A percentile compares a stretch with the other conserved stretches of the same genome.
phyloP scores from a whole-genome alignment of 2,329 filamentous ascomycete genomes.

The Aspergillus calidoustus region DNA sequence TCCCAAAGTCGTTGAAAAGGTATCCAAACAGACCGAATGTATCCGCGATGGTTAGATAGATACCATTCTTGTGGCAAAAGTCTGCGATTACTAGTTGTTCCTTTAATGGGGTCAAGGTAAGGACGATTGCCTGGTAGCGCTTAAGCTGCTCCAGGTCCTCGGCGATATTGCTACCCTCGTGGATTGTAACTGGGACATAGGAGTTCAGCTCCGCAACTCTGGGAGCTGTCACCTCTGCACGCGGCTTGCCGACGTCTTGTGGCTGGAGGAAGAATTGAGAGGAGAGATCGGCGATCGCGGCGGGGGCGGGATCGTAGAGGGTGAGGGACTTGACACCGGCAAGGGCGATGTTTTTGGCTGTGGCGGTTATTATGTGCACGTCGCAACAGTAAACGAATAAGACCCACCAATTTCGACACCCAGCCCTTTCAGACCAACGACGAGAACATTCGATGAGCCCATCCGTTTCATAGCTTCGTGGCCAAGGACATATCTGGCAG shows the following conservation, averaged over 20 bases:
- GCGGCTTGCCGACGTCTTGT: constrained; percentile 88
- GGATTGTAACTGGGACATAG: constrained; percentile 88
- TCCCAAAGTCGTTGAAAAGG: constrained; percentile 96
- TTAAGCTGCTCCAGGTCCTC: constrained; percentile 81
- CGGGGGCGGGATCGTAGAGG: constrained; percentile 85
- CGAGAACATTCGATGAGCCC: constrained; percentile 91
- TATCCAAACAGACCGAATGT: constrained; percentile 93
- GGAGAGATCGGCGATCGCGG: constrained; percentile 85
- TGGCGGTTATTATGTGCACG: constrained; percentile 13
- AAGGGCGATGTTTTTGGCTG: constrained; percentile 95
- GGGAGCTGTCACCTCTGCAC: constrained; percentile 83
- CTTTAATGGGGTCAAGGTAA: constrained; percentile 81
- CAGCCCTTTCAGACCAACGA: constrained; percentile 89
- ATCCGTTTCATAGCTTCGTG: constrained; percentile 97
- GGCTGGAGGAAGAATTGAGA: constrained; percentile 95
- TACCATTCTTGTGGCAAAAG: constrained; percentile 91
- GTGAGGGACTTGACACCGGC: constrained; percentile 98
- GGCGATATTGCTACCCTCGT: constrained; percentile 66
- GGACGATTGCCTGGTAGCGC: constrained; percentile 88
- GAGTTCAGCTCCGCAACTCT: constrained; percentile 93
- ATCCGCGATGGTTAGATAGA: constrained; percentile 85
- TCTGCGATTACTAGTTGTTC: constrained; percentile 85
- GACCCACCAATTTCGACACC: constrained; percentile 80
- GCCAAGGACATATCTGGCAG: constrained; percentile 66
- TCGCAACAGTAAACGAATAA: constrained; percentile 21